Evolutionary conservation across 768 basidiomycete species (phyloP).

Genomic region (Trametopsis cervina): DNA sequence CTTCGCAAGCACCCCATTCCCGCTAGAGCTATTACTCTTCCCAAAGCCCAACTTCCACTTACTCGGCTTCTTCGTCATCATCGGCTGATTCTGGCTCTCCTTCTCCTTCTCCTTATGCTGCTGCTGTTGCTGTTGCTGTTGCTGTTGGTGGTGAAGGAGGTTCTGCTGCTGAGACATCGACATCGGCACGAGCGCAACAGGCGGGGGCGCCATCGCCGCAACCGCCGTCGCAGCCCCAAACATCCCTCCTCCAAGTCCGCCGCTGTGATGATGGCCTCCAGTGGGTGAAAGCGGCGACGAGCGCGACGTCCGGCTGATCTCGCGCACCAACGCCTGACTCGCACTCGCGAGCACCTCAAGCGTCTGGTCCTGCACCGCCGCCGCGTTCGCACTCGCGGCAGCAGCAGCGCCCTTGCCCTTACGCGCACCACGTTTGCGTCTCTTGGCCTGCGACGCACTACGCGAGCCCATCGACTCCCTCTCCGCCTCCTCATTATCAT

Average conservation of each 20-base stretch:
- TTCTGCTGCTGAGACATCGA: background rate
- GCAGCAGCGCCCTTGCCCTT: constrained; percentile 65
- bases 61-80: constrained; percentile 73
- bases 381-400: constrained; percentile 11
- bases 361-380: constrained; percentile 39
- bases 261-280: too few relatives aligned
- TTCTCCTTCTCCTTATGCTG: too few relatives aligned
- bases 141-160: too few relatives aligned
- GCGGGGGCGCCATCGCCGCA: background rate
- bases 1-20: constrained; percentile 9
- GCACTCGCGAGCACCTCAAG: constrained; percentile 70
- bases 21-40: constrained; percentile 34
- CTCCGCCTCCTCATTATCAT: constrained; percentile 35
- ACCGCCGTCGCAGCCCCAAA: background rate
- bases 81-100: too few relatives aligned
- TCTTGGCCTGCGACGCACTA: constrained; percentile 67
- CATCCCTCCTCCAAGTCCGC: background rate
- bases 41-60: constrained; percentile 81
- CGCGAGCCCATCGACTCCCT: constrained; percentile 36
- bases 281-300: background rate
- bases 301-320: constrained; percentile 58
- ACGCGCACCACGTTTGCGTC: constrained; percentile 78
- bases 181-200: constrained; percentile 11
- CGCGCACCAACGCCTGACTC: constrained; percentile 76
- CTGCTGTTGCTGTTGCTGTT: too few relatives aligned